Conservation (phyloP, 2,329 filamentous ascomycete genomes). For the Peltaster fructicola region DNA sequence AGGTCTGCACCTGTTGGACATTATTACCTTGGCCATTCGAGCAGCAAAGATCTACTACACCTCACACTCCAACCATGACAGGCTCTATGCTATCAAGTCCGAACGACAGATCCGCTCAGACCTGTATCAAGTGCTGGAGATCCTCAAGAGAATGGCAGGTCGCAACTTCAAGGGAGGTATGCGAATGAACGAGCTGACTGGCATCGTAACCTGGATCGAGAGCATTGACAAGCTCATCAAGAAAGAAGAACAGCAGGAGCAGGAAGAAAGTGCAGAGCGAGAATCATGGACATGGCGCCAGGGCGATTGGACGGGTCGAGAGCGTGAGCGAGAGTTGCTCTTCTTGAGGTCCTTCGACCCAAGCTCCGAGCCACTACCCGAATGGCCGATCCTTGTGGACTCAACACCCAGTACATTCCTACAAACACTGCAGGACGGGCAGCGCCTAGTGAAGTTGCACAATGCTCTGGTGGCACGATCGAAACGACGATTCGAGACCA, state of each 20-base stretch:
- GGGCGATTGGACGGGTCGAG: constrained; percentile 53
- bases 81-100: constrained; percentile 69
- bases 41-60: constrained; percentile 96
- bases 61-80: constrained; percentile 70
- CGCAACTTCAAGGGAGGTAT: constrained; percentile 75
- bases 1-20: constrained; percentile 79
- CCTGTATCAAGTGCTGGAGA: constrained; percentile 70
- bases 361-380: constrained; percentile 39
- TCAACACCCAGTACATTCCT: constrained; percentile 47
- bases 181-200: constrained; percentile 56
- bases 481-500: constrained; percentile 70
- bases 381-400: constrained; percentile 37
- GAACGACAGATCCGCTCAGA: constrained; percentile 75
- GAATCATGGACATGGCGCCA: constrained; percentile 61
- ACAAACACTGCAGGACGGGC: constrained; percentile 54
- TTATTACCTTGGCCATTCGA: constrained; percentile 85
- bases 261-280: constrained; percentile 52
- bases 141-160: constrained; percentile 78
- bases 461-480: constrained; percentile 78
- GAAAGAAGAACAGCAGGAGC: constrained; percentile 61
- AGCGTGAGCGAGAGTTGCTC: constrained; percentile 61
- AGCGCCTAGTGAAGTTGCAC: constrained; percentile 70
- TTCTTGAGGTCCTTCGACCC: constrained; percentile 65
- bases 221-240: constrained; percentile 61
- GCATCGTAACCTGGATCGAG: constrained; percentile 62